These are phyloP conservation scores for Ilex aquifolium DNA, from an alignment of 257 asterid species.

Conservation along the genomic window DNA sequence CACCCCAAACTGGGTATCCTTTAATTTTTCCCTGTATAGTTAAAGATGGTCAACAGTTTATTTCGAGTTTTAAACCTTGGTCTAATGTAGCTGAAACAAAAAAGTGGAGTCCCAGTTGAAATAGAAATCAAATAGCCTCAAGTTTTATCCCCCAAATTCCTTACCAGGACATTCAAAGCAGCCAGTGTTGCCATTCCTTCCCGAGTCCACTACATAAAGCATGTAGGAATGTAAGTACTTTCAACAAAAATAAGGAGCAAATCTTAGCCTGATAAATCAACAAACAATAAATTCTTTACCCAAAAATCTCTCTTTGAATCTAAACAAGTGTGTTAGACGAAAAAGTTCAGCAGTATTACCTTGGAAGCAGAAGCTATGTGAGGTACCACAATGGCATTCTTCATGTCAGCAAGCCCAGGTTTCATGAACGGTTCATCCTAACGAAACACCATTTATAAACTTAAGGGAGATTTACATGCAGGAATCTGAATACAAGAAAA, in stretches of 20 bases:
- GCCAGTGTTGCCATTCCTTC: slow-evolving; percentile 99
- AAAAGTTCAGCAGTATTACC: slow-evolving; percentile 28
- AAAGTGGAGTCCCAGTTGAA: background rate
- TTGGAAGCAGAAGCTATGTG: slow-evolving; percentile 98
- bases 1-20: slow-evolving; percentile 73
- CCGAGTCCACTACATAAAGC: slow-evolving; percentile 84
- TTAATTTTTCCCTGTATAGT: slow-evolving; percentile 67
- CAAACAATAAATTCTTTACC: too few relatives aligned
- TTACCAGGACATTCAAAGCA: slow-evolving; percentile 90
- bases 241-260: background rate
- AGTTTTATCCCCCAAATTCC: too few relatives aligned
- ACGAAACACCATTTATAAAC: slow-evolving; percentile 2
- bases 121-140: too few relatives aligned
- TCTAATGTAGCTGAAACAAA: background rate
- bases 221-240: background rate
- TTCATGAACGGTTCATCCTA: slow-evolving; percentile 97
- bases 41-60: slow-evolving; percentile 1
- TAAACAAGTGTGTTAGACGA: too few relatives aligned
- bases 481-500: background rate
- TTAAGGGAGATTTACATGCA: background rate
- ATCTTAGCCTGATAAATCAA: too few relatives aligned
- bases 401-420: slow-evolving; percentile 86
- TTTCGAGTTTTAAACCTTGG: background rate
- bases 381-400: slow-evolving; percentile 87
- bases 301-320: too few relatives aligned